Conservation (phyloP, 2,329 filamentous ascomycete genomes). For the Triangularia setosa region DNA sequence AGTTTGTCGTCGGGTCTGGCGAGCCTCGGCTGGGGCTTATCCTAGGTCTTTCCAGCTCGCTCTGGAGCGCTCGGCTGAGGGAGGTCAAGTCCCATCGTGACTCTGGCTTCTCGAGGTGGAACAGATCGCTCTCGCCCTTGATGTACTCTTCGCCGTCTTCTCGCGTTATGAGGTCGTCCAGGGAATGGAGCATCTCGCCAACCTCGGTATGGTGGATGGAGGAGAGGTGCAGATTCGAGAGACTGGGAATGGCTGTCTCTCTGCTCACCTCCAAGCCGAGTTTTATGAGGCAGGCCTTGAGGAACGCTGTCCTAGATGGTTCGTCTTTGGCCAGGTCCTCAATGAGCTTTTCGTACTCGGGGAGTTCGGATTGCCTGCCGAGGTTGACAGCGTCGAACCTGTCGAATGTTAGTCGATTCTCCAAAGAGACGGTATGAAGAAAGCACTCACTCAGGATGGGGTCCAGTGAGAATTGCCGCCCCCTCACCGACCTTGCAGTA, state of each 20-base stretch:
- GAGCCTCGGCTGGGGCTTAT: constrained; percentile 22
- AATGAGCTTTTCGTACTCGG: constrained; percentile 68
- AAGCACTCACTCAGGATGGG: constrained; percentile 75
- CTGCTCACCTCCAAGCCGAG: constrained; percentile 76
- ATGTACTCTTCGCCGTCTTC: constrained; percentile 68
- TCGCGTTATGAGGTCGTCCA: constrained; percentile 63
- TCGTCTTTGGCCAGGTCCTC: constrained; percentile 66
- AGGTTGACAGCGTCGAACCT: constrained; percentile 84
- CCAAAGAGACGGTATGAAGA: background rate
- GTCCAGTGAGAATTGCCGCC: constrained; percentile 73
- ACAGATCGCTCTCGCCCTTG: constrained; percentile 76
- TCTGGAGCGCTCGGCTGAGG: constrained; percentile 50
- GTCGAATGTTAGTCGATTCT: constrained; percentile 15
- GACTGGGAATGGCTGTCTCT: constrained; percentile 67
- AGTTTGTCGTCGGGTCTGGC: constrained; percentile 47
- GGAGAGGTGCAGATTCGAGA: constrained; percentile 80
- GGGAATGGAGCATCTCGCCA: constrained; percentile 61
- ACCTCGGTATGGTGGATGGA: constrained; percentile 61
- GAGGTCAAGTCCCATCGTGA: constrained; percentile 56
- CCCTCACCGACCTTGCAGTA: constrained; percentile 81
- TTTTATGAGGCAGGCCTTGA: constrained; percentile 75
- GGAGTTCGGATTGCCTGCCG: constrained; percentile 59
- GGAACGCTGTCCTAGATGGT: constrained; percentile 63
- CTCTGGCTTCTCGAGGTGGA: constrained; percentile 67
- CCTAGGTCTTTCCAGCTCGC: constrained; percentile 28